A percentile compares a stretch with the other conserved stretches of the same genome.
Conservation (phyloP, 176 grass and related monocot genomes). For the Chrysopogon serrulatus region DNA sequence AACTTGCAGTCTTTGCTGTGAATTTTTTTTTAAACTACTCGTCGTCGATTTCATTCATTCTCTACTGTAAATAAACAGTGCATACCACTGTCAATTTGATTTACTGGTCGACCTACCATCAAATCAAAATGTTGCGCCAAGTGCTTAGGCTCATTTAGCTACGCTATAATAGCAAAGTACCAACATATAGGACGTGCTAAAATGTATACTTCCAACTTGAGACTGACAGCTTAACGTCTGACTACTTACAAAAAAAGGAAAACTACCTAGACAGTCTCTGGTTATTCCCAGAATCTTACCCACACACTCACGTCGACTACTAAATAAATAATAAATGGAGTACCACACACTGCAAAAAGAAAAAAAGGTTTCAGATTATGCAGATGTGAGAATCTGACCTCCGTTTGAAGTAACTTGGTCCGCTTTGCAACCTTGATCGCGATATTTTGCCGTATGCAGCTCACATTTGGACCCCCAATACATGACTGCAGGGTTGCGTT, state of each 20-base stretch:
- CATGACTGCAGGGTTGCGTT: constrained; percentile 13
- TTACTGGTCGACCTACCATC: background rate
- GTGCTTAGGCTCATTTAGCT: background rate
- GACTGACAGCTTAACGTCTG: too few species aligned
- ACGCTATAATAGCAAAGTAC: background rate
- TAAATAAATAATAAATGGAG: too few species aligned
- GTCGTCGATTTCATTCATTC: background rate
- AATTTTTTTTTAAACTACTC: background rate
- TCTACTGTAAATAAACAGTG: background rate
- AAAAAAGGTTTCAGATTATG: background rate
- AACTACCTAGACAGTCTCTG: too few species aligned
- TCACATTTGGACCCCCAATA: background rate
- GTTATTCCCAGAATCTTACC: too few species aligned
- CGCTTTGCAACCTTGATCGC: background rate
- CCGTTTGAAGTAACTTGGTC: constrained; percentile 9
- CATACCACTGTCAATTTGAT: background rate
- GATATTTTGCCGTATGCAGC: background rate
- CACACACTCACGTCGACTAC: too few species aligned
- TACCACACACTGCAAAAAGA: too few species aligned
- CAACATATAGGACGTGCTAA: background rate
- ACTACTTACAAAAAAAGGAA: too few species aligned
- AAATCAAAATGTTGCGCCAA: background rate
- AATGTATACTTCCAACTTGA: too few species aligned
- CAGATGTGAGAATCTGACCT: background rate
- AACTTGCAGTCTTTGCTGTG: background rate